phyloP scores from a whole-genome alignment of 768 basidiomycete genomes.

The Mycena chlorophos region DNA sequence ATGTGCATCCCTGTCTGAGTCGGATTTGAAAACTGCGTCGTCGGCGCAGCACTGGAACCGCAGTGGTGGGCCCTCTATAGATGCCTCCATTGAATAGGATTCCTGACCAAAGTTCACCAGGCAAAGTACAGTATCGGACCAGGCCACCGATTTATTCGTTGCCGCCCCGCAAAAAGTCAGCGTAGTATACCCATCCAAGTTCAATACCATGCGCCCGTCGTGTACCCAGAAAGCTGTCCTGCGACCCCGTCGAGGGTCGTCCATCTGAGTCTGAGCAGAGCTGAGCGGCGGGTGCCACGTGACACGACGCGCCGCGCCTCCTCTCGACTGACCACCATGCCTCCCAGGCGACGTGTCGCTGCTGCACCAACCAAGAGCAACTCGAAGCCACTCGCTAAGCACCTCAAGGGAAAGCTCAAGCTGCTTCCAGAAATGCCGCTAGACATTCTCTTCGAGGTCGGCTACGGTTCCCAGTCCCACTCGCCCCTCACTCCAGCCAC shows the following conservation, averaged over 20 bases:
- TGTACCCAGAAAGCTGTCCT: too few relatives aligned
- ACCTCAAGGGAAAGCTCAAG: constrained; percentile 15
- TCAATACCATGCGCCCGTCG: too few relatives aligned
- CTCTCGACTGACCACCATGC: too few relatives aligned
- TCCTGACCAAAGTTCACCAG: background rate
- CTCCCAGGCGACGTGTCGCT: background rate
- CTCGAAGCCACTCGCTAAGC: too few relatives aligned
- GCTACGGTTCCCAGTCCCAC: too few relatives aligned
- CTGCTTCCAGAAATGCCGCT: constrained; percentile 24
- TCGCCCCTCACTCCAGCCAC: too few relatives aligned
- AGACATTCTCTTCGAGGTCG: constrained; percentile 30
- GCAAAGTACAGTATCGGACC: background rate
- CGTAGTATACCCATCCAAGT: too few relatives aligned
- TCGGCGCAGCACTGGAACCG: background rate
- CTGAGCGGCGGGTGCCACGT: too few relatives aligned
- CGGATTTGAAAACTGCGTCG: background rate
- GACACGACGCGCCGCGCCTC: too few relatives aligned
- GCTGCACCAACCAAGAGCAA: background rate
- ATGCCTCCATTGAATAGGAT: too few relatives aligned
- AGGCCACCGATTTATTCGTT: background rate
- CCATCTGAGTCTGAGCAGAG: too few relatives aligned
- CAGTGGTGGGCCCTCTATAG: background rate
- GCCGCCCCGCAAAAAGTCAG: background rate
- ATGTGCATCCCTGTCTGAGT: background rate
- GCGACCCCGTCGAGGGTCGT: too few relatives aligned